phyloP scores from a whole-genome alignment of 192 early-diverging fungal species.

The Powellomyces hirtus region DNA sequence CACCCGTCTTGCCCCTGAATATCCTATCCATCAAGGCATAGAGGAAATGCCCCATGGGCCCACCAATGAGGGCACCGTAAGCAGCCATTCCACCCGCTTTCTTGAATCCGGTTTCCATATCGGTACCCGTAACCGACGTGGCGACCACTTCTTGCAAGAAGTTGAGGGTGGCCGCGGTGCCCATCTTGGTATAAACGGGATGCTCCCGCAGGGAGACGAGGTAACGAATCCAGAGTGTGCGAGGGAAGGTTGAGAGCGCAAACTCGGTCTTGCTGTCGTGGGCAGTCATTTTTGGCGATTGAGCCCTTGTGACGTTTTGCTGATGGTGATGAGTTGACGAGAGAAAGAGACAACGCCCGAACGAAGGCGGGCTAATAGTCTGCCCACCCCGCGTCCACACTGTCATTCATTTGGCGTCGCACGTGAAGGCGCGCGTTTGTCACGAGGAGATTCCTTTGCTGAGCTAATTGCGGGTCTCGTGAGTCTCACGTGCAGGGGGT shows the following conservation, averaged over 20 bases:
- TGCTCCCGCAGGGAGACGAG: conserved; percentile 10
- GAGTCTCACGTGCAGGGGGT: too few relatives aligned
- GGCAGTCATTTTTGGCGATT: not conserved
- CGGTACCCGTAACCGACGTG: conserved; percentile 20
- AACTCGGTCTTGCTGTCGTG: not conserved
- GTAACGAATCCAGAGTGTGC: conserved; percentile 1
- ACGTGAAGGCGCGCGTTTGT: too few relatives aligned
- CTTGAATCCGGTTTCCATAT: not conserved
- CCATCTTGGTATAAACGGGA: conserved; percentile 81
- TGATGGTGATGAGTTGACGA: too few relatives aligned
- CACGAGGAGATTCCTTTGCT: too few relatives aligned
- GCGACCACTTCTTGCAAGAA: conserved; percentile 79
- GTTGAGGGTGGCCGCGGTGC: conserved; percentile 71
- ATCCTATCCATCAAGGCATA: conserved; percentile 73
- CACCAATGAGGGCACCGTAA: conserved; percentile 68
- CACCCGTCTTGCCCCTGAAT: conserved; percentile 67
- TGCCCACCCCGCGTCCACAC: too few relatives aligned
- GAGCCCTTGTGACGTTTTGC: too few relatives aligned
- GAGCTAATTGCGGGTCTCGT: too few relatives aligned
- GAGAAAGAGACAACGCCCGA: too few relatives aligned
- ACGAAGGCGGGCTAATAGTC: too few relatives aligned
- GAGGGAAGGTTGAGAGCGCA: not conserved
- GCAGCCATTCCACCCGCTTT: conserved; percentile 73
- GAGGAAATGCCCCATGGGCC: conserved; percentile 78
- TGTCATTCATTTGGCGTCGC: too few relatives aligned